phyloP scores from a whole-genome alignment of 2,329 filamentous ascomycete genomes.

The Fusarium coffeatum region DNA sequence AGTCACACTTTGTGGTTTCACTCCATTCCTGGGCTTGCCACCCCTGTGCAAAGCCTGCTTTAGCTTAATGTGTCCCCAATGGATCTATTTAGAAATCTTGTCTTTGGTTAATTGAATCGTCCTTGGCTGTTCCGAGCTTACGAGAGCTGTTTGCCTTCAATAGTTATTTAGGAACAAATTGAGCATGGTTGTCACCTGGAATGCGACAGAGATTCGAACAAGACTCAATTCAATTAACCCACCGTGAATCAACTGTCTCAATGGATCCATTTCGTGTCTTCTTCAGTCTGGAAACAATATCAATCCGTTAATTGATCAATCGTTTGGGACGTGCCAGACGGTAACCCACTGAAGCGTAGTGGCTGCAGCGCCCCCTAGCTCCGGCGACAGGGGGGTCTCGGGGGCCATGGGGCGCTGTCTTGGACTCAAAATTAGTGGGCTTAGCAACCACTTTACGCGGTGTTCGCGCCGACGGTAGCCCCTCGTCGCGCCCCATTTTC shows the following conservation, averaged over 20 bases:
- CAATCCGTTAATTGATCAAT: constrained; percentile 23
- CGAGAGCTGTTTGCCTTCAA: background rate
- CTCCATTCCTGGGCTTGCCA: constrained; percentile 42
- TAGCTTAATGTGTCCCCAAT: constrained; percentile 29
- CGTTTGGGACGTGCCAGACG: constrained; percentile 24
- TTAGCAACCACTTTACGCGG: constrained; percentile 48
- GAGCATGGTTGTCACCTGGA: background rate
- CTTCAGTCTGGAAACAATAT: constrained; percentile 18
- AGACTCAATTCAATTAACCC: background rate
- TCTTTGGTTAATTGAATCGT: constrained; percentile 29
- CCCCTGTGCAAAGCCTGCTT: constrained; percentile 39
- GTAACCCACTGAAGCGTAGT: constrained; percentile 35
- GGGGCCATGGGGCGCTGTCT: constrained; percentile 24
- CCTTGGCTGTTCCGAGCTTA: constrained; percentile 35
- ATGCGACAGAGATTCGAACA: constrained; percentile 1
- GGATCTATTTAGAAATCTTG: constrained; percentile 32
- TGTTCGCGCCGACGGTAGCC: constrained; percentile 42
- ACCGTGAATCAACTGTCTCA: constrained; percentile 14
- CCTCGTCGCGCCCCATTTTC: constrained; percentile 47
- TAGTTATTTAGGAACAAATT: background rate
- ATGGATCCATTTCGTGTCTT: constrained; percentile 19
- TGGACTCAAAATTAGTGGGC: constrained; percentile 42
- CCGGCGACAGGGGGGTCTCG: constrained; percentile 34
- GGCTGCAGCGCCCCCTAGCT: constrained; percentile 32
- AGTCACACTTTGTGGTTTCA: constrained; percentile 48